These are phyloP conservation scores for Closterium sp. DNA, from an alignment of 139 green algal genomes.

Conservation along the genomic window DNA sequence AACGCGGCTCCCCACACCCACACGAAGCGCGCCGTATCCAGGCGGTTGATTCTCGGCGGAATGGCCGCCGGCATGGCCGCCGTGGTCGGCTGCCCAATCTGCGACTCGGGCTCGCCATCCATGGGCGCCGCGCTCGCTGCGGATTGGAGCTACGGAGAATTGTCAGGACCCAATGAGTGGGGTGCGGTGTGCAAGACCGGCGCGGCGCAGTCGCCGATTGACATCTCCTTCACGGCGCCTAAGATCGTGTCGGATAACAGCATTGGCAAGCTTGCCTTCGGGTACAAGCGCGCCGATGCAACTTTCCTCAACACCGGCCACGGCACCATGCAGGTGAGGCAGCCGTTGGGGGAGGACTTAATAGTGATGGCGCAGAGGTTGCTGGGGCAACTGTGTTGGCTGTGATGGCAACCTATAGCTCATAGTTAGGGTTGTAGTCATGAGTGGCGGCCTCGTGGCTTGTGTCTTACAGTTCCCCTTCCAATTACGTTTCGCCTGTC, in stretches of 20 bases:
- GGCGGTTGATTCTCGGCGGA: conserved; percentile 4
- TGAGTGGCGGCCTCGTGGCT: not conserved
- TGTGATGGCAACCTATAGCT: not conserved
- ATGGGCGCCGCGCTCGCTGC: not conserved
- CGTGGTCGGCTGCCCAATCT: conserved; percentile 8
- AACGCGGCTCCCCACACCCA: not conserved
- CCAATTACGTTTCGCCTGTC: not conserved
- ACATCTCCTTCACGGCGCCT: not conserved
- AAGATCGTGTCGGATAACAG: not conserved
- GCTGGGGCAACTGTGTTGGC: not conserved
- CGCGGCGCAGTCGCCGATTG: conserved; percentile 22
- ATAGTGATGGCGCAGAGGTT: too few relatives aligned
- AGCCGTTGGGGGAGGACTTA: not conserved
- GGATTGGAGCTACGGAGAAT: conserved; percentile 17
- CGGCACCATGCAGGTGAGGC: conserved; percentile 66
- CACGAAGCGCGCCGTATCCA: not conserved
- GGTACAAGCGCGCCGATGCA: conserved; percentile 11
- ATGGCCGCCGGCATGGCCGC: conserved; percentile 8
- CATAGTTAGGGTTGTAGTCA: not conserved
- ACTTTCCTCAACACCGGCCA: conserved; percentile 70
- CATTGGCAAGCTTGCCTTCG: conserved; percentile 12
- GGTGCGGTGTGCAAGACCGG: conserved; percentile 14
- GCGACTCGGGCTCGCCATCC: not conserved
- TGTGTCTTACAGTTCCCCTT: not conserved
- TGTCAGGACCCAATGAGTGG: conserved; percentile 21